phyloP scores from a whole-genome alignment of 148 eudicot genomes.

The Amaranthus cruentus region DNA sequence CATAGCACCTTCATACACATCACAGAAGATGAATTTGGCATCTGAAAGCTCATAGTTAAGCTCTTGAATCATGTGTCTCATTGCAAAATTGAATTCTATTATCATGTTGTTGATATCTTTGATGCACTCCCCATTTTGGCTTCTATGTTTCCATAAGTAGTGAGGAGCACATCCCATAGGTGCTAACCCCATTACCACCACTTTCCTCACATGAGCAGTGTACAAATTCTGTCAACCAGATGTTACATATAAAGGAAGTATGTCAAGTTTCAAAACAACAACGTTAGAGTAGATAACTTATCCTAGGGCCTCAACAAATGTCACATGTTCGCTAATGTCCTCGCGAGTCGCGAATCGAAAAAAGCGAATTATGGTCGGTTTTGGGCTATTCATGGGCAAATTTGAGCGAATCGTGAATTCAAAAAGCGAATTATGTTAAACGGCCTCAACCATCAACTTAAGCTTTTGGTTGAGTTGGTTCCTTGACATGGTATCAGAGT shows the following conservation, averaged over 20 bases:
- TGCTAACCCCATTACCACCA: slow-evolving; percentile 82
- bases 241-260: neutral
- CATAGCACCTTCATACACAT: slow-evolving; percentile 70
- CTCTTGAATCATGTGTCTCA: slow-evolving; percentile 64
- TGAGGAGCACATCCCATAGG: slow-evolving; percentile 95
- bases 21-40: slow-evolving; percentile 66
- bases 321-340: too few relatives aligned
- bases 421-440: too few relatives aligned
- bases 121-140: slow-evolving; percentile 68
- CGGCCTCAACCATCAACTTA: too few relatives aligned
- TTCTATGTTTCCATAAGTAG: slow-evolving; percentile 63
- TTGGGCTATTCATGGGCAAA: too few relatives aligned
- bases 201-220: slow-evolving; percentile 53
- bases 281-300: too few relatives aligned
- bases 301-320: too few relatives aligned
- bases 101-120: slow-evolving; percentile 76
- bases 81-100: slow-evolving; percentile 67
- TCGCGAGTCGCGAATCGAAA: too few relatives aligned
- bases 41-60: slow-evolving; percentile 48
- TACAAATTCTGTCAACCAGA: slow-evolving; percentile 52
- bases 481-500: too few relatives aligned
- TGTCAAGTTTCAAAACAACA: neutral
- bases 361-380: too few relatives aligned
- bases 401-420: too few relatives aligned
- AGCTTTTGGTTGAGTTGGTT: too few relatives aligned